Evolutionary conservation across 2,329 filamentous ascomycete species (phyloP), one percentile per base, ranked within the genome.

Genomic region (Phialocephala subalpina): DNA sequence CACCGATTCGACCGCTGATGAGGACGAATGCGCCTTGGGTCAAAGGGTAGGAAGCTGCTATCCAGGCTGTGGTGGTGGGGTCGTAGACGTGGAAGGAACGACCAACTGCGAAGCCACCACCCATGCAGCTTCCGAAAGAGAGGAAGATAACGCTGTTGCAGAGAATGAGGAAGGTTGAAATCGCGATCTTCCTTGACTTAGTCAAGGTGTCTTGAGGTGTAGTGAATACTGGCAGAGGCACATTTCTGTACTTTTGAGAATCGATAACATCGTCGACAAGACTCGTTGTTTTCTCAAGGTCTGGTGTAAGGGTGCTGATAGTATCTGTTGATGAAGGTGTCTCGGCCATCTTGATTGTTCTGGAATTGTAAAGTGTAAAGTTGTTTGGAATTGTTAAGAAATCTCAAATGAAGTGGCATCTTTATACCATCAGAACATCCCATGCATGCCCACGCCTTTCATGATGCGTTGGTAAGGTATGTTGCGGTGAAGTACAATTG

Each of bases 1-100:
- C 80, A 0, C 84, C 84, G 0, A 86, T 75, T 1, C 84, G 80
- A 6, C 84, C 84, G 16, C 78, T 80, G 5, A 84, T 77, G 0
- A 67, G 63, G 16, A 67, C 62, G 36, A 67, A 67, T n/a, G 66
- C 38, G 2, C 66, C 66, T 53, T 67, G 63, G 7, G 66, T 65
- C 35, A 62, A 38, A 2, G 55, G 33, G 33, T 57, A 57, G 11
- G 55, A 40, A 3, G 58, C 63, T 36, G 63, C 58, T 18, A 65
- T 61, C 63, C 63, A 65, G 2, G 35, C 52, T 18, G 49, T 22
- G 7, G 58, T 62, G 2, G 38, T 52, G 2, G 62, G 45, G 35
- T 61, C 33, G 22, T 61, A 49, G 27, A 58, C 38, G 12, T 29
- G 36, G 22, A 65, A 57, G 2, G 58, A 58, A 14, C 22, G 27